Base-by-base conservation (phyloP, 2,329 filamentous ascomycete genomes). In the Pseudopyrenochaeta lycopersici region DNA sequence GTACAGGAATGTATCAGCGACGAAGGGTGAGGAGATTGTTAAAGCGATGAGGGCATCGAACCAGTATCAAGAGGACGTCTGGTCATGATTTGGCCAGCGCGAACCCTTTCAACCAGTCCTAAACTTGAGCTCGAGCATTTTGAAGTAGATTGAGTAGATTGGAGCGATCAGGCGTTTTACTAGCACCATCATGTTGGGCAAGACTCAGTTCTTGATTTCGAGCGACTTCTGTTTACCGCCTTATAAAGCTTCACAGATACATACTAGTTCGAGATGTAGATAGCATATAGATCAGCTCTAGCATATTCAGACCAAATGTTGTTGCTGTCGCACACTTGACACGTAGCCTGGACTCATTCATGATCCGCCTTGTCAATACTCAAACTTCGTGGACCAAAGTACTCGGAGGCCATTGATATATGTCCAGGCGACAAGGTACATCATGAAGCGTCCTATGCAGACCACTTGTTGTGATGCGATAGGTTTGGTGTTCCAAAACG, bases 1-100 rank as follows among this genome's bases (percentile, higher is more conserved):
- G 73, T 85, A 96, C 76, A 86, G 95, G 48, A 90, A 90, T 45
- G 84, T 98, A 53, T 83, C 91, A 1, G 89, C 94, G 69, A 82
- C 89, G 60, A 97, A 97, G 84, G 95, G 87, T 12, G 95, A 99
- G 79, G 94, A 98, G 73, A 88, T 97, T 70, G 92, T 99, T 56
- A 99, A 98, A 86, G 89, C 89, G 68, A 97, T 99, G 94, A 89
- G 95, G 72, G 89, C 90, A 64, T 88, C 90, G 62, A 97, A 96
- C 78, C 91, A 95, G 77, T 99, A 99, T 82, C 96, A 99, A 84
- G 95, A 89, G 73, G 86, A 88, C 73, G 86, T 88, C 7, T 88
- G 86, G 86, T 88, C 85, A 74, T 88, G 67, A 71, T 55, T 30
- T 11, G 27, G 6, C 11, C 39, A 12, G 4, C 20, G n/a, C n/a